Evolutionary conservation across 208 protist genomes (phyloP).

Genomic region (Phytomonas sp.): DNA sequence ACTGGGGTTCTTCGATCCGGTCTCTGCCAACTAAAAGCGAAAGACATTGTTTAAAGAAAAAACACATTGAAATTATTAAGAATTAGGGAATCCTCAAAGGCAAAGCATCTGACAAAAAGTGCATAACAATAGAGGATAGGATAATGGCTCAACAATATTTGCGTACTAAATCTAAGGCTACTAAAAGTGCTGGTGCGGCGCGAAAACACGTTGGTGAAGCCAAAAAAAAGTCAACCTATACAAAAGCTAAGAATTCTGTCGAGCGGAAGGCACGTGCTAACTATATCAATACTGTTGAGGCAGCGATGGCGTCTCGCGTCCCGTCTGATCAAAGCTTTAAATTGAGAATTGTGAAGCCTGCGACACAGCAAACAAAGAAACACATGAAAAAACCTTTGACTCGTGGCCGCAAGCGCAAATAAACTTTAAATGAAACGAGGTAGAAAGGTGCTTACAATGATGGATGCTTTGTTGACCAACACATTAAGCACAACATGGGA

Average conservation of each 20-base stretch:
- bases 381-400: constrained; percentile 85
- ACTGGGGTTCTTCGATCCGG: background rate
- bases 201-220: constrained; percentile 82
- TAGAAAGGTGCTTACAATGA: background rate
- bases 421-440: background rate
- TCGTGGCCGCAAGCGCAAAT: constrained; percentile 59
- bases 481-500: background rate
- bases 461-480: background rate
- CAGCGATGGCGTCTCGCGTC: constrained; percentile 77
- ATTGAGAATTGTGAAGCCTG: constrained; percentile 62
- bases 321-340: constrained; percentile 86
- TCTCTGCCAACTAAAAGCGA: background rate
- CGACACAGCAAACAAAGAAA: constrained; percentile 34
- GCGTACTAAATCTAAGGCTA: constrained; percentile 44
- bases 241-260: constrained; percentile 47
- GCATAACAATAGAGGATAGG: background rate
- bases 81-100: background rate
- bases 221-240: constrained; percentile 69
- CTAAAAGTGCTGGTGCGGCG: constrained; percentile 70
- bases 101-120: background rate
- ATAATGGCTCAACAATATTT: constrained; percentile 73
- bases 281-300: constrained; percentile 78
- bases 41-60: background rate
- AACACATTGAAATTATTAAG: background rate
- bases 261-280: constrained; percentile 60